Evolutionary conservation across 2,329 filamentous ascomycete species (phyloP).

Genomic region (Niveomyces coronatus): DNA sequence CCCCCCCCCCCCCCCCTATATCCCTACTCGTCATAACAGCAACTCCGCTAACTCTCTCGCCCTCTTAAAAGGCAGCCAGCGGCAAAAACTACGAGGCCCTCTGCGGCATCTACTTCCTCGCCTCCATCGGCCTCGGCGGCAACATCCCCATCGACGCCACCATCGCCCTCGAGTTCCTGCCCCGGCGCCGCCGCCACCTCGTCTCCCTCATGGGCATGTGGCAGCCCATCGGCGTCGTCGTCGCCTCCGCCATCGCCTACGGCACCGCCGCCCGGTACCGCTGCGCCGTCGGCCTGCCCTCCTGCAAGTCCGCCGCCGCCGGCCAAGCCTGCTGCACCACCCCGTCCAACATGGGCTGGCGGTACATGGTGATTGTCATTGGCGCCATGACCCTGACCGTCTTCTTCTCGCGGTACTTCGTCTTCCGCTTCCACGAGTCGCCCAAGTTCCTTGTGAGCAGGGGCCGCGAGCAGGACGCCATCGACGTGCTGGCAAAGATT

Average conservation of each 20-base stretch:
- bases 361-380: constrained; percentile 45
- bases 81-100: constrained; percentile 7
- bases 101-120: constrained; percentile 8
- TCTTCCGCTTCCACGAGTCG: constrained; percentile 47
- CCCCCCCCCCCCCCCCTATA: too few species aligned
- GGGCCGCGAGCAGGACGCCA: constrained; percentile 40
- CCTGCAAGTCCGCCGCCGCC: constrained; percentile 25
- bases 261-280: constrained; percentile 34
- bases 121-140: constrained; percentile 29
- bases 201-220: constrained; percentile 31
- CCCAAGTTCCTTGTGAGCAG: constrained; percentile 49
- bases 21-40: too few species aligned
- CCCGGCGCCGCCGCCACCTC: constrained; percentile 15
- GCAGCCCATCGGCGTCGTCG: constrained; percentile 38
- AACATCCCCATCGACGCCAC: constrained; percentile 40
- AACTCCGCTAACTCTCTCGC: too few species aligned
- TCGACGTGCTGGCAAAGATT: constrained; percentile 43
- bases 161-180: constrained; percentile 40
- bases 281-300: constrained; percentile 32
- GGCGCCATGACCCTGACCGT: constrained; percentile 43
- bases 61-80: too few species aligned
- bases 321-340: constrained; percentile 21
- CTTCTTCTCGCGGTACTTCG: constrained; percentile 43
- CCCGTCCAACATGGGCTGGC: constrained; percentile 46
- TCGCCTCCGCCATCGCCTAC: constrained; percentile 34